Evolutionary conservation across 495 filamentous ascomycete species (phyloP), one percentile per base, ranked within the genome.

Genomic region (Articulospora tetracladia): DNA sequence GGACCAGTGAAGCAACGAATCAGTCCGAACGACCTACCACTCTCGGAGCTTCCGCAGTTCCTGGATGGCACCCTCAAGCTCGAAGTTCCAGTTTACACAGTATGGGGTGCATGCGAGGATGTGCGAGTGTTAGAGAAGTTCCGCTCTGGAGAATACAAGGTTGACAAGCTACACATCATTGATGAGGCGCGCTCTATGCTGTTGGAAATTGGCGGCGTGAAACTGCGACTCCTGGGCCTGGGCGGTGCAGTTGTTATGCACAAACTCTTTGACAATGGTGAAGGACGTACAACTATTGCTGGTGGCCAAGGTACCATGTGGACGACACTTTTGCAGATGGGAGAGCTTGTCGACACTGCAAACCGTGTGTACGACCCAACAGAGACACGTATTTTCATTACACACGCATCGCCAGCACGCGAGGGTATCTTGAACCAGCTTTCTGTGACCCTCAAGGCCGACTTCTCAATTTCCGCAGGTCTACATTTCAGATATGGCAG

Each of bases 281-380:
- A 99, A 68, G 95, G 95, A 54, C 86, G 92, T 71, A 99, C 95
- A 30, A 98, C 95, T 0, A 98, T 99, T 72, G 94, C 95, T 24
- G 95, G 95, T 68, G 95, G 95, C 24, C 95, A 98, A 72, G 95
- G 95, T 41, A 99, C 95, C 7, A 99, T 99, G 95, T 99, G 95
- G 95, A 98, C 95, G 10, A 99, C 95, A 1, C 76, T 99, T 25
- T 73, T 99, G 60, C 95, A 99, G 74, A 98, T 99, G 90, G 95
- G 95, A 51, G 95, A 99, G 75, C 79, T 99, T 39, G 91, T 99
- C 24, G 95, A 99, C 71, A 99, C 95, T 2, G 94, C 95, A 4
- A 96, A 96, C 72, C 90, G 95, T 53, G 95, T 97, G 51, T 99
- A 97, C 74, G 95, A 99, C 69, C 94, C 95, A 0, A 94, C 92